Conservation (phyloP, 2,329 filamentous ascomycete genomes). For the Cryphonectria parasitica region DNA sequence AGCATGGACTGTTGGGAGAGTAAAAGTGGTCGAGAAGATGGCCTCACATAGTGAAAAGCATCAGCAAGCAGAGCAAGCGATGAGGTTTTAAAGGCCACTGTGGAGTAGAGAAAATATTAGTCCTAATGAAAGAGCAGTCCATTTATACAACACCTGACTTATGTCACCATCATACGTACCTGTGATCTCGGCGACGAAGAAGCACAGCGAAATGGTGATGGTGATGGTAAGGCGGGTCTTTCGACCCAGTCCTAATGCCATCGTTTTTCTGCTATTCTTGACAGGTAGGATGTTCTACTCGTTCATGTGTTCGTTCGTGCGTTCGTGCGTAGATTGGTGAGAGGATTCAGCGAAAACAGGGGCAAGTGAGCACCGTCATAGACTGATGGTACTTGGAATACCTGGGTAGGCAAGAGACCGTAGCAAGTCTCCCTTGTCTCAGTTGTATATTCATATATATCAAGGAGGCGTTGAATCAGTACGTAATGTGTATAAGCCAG, state of each 20-base stretch:
- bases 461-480: not conserved
- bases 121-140: not conserved
- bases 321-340: too few relatives aligned
- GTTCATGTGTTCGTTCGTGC: not conserved
- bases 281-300: not conserved
- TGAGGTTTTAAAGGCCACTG: slow-evolving; percentile 70
- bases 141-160: not conserved
- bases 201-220: slow-evolving; percentile 53
- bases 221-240: slow-evolving; percentile 53
- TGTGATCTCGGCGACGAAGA: slow-evolving; percentile 56
- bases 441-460: not conserved
- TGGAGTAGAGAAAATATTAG: slow-evolving; percentile 2
- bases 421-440: not conserved
- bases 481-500: not conserved
- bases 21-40: not conserved
- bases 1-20: not conserved
- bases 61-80: slow-evolving; percentile 76
- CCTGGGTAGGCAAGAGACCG: not conserved
- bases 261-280: slow-evolving; percentile 30
- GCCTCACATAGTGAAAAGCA: slow-evolving; percentile 74
- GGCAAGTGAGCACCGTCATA: not conserved
- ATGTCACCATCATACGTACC: slow-evolving; percentile 39
- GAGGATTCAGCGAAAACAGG: not conserved
- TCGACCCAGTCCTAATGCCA: slow-evolving; percentile 43
- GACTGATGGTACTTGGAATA: not conserved